Conservation (phyloP, 768 basidiomycete genomes). For the Phaffia australis region DNA sequence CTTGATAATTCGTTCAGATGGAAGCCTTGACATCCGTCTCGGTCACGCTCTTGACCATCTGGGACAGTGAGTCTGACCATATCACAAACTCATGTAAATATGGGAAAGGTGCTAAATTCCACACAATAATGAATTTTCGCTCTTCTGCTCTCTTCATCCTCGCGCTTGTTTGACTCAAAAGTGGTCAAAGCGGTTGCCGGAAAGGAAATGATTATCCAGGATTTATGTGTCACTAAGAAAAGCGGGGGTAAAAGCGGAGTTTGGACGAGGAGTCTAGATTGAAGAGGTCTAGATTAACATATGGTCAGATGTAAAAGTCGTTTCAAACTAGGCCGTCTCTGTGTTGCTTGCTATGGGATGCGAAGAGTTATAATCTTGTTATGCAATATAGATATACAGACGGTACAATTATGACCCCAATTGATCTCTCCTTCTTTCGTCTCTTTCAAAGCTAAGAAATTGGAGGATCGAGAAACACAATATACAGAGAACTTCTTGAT, state of each 20-base stretch:
- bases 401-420: no score
- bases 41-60: constrained; percentile 65
- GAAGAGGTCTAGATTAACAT: not conserved
- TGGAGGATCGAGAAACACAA: no score
- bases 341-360: no score
- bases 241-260: constrained; percentile 64
- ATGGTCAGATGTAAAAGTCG: no score
- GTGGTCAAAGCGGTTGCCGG: constrained; percentile 82
- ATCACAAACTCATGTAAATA: not conserved
- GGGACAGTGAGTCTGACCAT: constrained; percentile 50
- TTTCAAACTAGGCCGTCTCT: no score
- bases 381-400: no score
- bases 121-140: not conserved
- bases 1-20: constrained; percentile 46
- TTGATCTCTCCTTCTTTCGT: no score
- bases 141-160: not conserved
- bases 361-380: no score
- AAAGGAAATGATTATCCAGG: constrained; percentile 67
- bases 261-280: constrained; percentile 41
- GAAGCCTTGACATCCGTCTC: constrained; percentile 81
- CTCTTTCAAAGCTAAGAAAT: no score
- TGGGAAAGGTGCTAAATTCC: not conserved
- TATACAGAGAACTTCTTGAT: no score
- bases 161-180: not conserved
- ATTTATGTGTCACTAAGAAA: constrained; percentile 56